Base-by-base conservation (phyloP, 495 filamentous ascomycete genomes). In the Aspergillus haitiensis region DNA sequence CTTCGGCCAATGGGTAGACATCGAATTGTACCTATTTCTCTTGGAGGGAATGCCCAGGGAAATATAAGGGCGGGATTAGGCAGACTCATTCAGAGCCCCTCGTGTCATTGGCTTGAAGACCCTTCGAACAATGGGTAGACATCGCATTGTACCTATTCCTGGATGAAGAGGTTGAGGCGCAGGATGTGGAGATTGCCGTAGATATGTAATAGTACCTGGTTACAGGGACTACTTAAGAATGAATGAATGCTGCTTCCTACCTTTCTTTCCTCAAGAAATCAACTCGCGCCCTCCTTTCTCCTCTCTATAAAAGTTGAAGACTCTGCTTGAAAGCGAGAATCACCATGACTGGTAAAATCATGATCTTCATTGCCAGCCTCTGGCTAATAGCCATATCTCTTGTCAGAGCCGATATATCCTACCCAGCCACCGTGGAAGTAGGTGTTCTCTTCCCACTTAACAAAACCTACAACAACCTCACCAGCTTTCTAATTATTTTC, bases 41-140 rank as follows among this genome's bases (percentile, higher is more conserved):
- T 13, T 46, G 12, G 42, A 46, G 16, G 42, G 42, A 46, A 46
- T 46, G 42, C 42, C 42, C 42, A 46, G 42, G 16, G 12, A 46
- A 0, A 16, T 46, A 0, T 46, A 13, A 46, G 11, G 15, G 0
- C 2, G 15, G 42, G 18, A 46, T 27, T 27, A 27, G 21, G 21
- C 21, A 27, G 21, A 27, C 21, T 27, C 21, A 27, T 27, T 27
- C 21, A 27, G 21, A 27, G 21, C 21, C 21, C 21, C 21, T 27
- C 21, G 21, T 27, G 21, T 27, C 21, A 27, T 27, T 27, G 21
- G 21, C 21, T 27, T 27, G 3, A 27, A 27, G 21, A 27, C 21
- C 21, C 21, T 27, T 27, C 3, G 21, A 27, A 1, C 21, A 27
- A 27, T 27, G 21, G 21, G 21, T 27, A 27, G 21, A 27, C 21